Evolutionary conservation across 1,284 basidiomycete genomes (phyloP).

Genomic region (Ceratobasidium sp.): DNA sequence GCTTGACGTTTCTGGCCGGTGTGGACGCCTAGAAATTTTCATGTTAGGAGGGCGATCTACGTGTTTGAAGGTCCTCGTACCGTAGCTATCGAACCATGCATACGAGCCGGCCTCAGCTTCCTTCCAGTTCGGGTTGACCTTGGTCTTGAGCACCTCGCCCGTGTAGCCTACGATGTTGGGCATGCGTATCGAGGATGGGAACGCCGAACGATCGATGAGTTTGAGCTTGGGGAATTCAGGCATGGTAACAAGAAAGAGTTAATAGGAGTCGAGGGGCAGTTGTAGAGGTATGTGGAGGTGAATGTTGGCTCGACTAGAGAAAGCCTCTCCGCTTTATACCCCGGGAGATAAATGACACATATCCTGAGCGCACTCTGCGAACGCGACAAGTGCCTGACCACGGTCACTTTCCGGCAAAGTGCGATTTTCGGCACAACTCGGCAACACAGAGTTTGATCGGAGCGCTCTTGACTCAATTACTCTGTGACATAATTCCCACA

Average conservation of each 20-base stretch:
- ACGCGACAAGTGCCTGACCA: no score
- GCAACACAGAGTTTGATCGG: no score
- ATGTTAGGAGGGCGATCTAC: not conserved
- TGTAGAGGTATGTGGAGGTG: not conserved
- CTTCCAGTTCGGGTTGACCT: slow-evolving; percentile 46
- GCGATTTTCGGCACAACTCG: no score
- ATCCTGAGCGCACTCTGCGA: not conserved
- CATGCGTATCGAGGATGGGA: slow-evolving; percentile 29
- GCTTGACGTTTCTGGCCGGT: slow-evolving; percentile 45
- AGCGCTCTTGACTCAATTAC: no score
- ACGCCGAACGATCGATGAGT: slow-evolving; percentile 30
- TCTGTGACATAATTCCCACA: no score
- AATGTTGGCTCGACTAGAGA: not conserved
- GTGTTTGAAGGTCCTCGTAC: not conserved
- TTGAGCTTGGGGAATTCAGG: slow-evolving; percentile 18
- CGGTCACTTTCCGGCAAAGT: no score
- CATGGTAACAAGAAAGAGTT: slow-evolving; percentile 5
- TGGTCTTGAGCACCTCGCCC: slow-evolving; percentile 42
- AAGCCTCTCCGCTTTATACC: not conserved
- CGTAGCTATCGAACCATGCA: slow-evolving; percentile 49
- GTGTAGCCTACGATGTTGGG: slow-evolving; percentile 47
- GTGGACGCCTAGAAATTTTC: slow-evolving; percentile 38
- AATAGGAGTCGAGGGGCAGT: slow-evolving; percentile 4
- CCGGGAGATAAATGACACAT: not conserved
- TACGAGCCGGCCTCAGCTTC: no score